Evolutionary conservation across 2,329 filamentous ascomycete species (phyloP), one percentile per base, ranked within the genome.

Genomic region (Nannizziopsis arthrosporioides): DNA sequence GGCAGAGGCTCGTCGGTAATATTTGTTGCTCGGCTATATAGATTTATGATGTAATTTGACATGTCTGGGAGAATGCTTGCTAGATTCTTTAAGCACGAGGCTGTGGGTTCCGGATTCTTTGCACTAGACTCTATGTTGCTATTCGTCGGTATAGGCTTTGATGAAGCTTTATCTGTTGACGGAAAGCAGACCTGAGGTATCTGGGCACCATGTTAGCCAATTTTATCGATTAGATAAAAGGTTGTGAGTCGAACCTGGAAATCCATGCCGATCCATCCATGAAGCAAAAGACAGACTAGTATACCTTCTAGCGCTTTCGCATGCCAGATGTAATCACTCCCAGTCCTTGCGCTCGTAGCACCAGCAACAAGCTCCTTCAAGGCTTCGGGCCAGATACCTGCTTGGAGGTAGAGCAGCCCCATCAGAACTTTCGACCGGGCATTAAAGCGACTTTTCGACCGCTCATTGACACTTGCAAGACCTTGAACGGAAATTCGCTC

Each of bases 261-360:
- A 59, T 92, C 84, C 58, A 90, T 73, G 3, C 82, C 84, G 32
- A 82, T 78, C 85, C 88, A 94, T 27, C 81, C 84, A 53, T 94
- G 79, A 57, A 96, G 77, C 36, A 96, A 61, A 55, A 96, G 74
- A 59, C 84, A 87, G 19, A 94, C 74, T 41, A 92, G 70, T 51
- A 94, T 85, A 22, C 89, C 80, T 62, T 98, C 93, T 15, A 98
- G 73, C 1, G 87, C 89, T 66, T 96, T 96, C 14, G 85, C 92
- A 67, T 95, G 87, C 90, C 92, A 98, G n/a, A 96, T 65, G 65
- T 94, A 86, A 65, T 98, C 92, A 57, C 87, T 89, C 50, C 85
- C 77, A 34, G 80, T 81, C 57, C 86, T 83, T 12, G 87, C 83
- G 56, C 82, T 79, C 8, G 77, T 77, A 1, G 85, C 88, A 47